Conservation (phyloP, 139 green algal genomes). For the Micractinium conductrix region DNA sequence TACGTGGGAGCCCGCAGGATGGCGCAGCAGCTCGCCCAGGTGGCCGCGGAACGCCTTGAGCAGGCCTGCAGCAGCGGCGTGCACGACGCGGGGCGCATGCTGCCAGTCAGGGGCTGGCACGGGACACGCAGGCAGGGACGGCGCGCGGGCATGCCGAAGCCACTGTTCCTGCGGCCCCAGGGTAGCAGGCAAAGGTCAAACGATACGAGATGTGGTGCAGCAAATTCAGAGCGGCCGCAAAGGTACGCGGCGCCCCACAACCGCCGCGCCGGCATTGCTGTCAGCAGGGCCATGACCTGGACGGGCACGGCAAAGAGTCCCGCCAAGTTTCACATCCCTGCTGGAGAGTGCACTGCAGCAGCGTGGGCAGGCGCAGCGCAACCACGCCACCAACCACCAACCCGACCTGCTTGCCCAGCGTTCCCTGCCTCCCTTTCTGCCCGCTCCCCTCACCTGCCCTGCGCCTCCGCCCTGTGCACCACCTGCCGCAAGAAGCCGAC, state of each 20-base stretch:
- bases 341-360: not conserved
- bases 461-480: not conserved
- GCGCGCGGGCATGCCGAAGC: not conserved
- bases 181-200: not conserved
- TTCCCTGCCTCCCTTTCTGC: not conserved
- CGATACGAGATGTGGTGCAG: not conserved
- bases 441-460: not conserved
- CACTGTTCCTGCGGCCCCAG: too few relatives aligned
- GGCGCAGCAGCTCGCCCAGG: slow-evolving; percentile 79
- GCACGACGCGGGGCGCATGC: too few relatives aligned
- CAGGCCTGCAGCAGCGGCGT: too few relatives aligned
- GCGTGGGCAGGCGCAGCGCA: not conserved
- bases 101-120: not conserved
- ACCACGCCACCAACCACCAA: not conserved
- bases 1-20: slow-evolving; percentile 82
- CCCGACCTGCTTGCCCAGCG: not conserved
- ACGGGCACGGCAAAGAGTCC: not conserved
- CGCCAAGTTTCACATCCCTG: slow-evolving; percentile 64
- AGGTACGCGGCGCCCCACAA: not conserved
- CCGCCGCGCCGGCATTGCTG: slow-evolving; percentile 38
- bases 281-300: slow-evolving; percentile 68
- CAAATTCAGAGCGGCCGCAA: not conserved
- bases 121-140: not conserved
- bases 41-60: slow-evolving; percentile 74
- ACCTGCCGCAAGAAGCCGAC: too few relatives aligned